Evolutionary conservation across 2,329 filamentous ascomycete genomes (phyloP), one percentile per base, ranked within the genome.

Genomic region (Hymenoscyphus albidus): DNA sequence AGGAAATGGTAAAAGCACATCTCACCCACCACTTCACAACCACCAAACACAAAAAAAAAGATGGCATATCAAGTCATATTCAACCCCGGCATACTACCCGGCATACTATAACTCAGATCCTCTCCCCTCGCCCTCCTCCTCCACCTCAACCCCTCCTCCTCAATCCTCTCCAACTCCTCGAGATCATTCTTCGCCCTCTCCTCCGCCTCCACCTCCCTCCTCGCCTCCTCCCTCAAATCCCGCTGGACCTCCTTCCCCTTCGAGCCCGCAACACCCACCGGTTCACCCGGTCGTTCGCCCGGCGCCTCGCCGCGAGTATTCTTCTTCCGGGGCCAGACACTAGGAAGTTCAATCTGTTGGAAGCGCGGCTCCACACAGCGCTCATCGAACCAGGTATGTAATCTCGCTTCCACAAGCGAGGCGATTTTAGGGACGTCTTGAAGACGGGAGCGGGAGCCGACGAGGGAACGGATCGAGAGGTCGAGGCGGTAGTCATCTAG

Each of bases 381-480:
- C 74, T 95, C 91, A 75, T 95, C 91, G 76, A 96, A 94, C 92
- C 92, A 96, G 62, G 87, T 86, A 77, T 95, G 91, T 16, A 96
- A 82, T 18, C 91, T 83, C 4, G 88, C 84, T 77, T 96, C 92
- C 51, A 96, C 87, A 1, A 96, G 81, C 75, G 94, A 90, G 0
- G 92, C 91, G 71, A 96, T 94, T 75, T 96, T 96, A 35, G 92
- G 92, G 1, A 96, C 90, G 75, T 96, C 91, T 74, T 95, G 91
- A 2, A 96, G 79, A 16, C 91, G 83, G 2, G 88, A 91, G n/a
- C 91, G 85, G 65, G 88, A 91, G 42, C 92, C 92, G 5, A 96
- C 84, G 14, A 95, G 82, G 62, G 90, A 93, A 67, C 90, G 85
- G 35, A 94, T 90, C 3, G 88, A 92, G 68, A 96, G 88, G 76